Conservation (phyloP, 75 land plant species). For the Picea glauca region DNA sequence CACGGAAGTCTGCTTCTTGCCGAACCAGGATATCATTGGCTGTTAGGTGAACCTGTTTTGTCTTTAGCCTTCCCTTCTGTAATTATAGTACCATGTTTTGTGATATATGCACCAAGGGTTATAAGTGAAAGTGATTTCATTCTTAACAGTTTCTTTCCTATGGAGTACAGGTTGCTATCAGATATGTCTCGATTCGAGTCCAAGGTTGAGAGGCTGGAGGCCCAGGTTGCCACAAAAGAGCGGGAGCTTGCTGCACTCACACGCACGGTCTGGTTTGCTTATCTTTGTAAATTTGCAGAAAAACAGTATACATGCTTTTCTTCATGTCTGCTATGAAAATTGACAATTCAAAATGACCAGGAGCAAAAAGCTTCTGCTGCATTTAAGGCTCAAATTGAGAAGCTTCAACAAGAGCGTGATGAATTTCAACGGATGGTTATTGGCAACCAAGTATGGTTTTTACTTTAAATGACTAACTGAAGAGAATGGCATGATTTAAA, state of each 20-base stretch:
- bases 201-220: slow-evolving; percentile 89
- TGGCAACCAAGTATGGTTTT: slow-evolving; percentile 44
- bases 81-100: background rate
- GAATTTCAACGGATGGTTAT: slow-evolving; percentile 97
- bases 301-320: background rate
- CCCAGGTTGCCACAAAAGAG: slow-evolving; percentile 76
- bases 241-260: slow-evolving; percentile 88
- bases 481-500: background rate
- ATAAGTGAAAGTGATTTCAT: background rate
- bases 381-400: slow-evolving; percentile 89
- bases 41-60: background rate
- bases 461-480: background rate
- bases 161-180: slow-evolving; percentile 54
- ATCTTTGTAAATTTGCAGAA: background rate
- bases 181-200: slow-evolving; percentile 91
- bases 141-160: background rate
- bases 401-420: slow-evolving; percentile 93
- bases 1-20: too few species aligned
- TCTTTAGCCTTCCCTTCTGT: background rate
- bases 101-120: background rate
- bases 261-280: slow-evolving; percentile 52
- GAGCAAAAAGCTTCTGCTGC: slow-evolving; percentile 89
- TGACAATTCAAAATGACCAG: slow-evolving; percentile 27
- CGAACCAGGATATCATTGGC: too few species aligned
- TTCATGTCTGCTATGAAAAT: background rate